Evolutionary conservation across 345 rosid genomes (phyloP).

Genomic region (Excoecaria agallocha): DNA sequence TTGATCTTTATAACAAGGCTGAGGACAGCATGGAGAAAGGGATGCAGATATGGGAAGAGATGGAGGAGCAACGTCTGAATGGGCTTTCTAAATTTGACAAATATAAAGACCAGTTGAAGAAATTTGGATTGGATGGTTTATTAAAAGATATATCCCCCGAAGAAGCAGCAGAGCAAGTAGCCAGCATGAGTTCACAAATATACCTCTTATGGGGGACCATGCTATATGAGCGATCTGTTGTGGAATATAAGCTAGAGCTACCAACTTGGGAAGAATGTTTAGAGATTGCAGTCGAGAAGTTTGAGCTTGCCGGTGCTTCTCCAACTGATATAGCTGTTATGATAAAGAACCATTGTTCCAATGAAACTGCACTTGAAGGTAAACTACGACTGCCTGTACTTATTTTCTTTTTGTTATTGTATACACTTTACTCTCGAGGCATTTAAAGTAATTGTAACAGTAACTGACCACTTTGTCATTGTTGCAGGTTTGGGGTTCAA

Average conservation of each 20-base stretch:
- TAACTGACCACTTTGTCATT: slow-evolving; percentile 8
- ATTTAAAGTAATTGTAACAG: neutral
- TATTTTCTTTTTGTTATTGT: slow-evolving; percentile 1
- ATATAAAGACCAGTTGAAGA: slow-evolving; percentile 56
- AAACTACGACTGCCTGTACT: slow-evolving; percentile 14
- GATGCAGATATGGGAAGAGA: slow-evolving; percentile 98
- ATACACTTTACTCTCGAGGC: neutral
- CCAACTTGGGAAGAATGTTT: slow-evolving; percentile 99
- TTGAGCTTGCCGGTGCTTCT: slow-evolving; percentile 98
- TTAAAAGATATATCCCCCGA: slow-evolving; percentile 61
- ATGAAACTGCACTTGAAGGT: slow-evolving; percentile 83
- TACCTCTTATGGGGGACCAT: slow-evolving; percentile 93
- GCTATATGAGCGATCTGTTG: slow-evolving; percentile 91
- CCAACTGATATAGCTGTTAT: slow-evolving; percentile 92
- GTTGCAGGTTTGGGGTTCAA: slow-evolving; percentile 79
- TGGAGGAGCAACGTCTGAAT: slow-evolving; percentile 76
- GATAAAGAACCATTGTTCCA: slow-evolving; percentile 97
- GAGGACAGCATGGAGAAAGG: slow-evolving; percentile 97
- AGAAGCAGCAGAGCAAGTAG: slow-evolving; percentile 75
- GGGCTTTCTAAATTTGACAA: slow-evolving; percentile 80
- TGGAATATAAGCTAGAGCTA: slow-evolving; percentile 78
- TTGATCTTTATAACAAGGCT: slow-evolving; percentile 90
- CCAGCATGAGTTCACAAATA: slow-evolving; percentile 86
- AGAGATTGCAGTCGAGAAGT: slow-evolving; percentile 95
- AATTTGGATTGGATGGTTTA: slow-evolving; percentile 64